phyloP scores from a whole-genome alignment of 768 basidiomycete species.

The Fomitopsis serialis region DNA sequence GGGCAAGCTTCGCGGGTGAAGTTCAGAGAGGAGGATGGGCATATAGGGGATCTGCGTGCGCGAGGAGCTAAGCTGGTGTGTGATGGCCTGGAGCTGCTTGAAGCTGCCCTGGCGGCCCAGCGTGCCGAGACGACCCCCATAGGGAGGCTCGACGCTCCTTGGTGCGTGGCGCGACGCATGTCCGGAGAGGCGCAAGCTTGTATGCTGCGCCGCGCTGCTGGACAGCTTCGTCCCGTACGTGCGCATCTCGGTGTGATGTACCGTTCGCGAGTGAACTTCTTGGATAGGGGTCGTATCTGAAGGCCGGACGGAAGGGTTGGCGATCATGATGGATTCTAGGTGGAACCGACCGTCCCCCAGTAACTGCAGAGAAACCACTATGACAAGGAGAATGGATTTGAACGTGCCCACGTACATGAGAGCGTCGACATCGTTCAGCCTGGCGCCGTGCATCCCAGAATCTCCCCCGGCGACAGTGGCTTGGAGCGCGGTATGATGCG shows the following conservation, averaged over 20 bases:
- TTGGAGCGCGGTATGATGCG: constrained; percentile 76
- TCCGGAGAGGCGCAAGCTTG: constrained; percentile 10
- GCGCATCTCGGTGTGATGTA: constrained; percentile 89
- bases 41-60: constrained; percentile 64
- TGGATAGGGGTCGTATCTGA: constrained; percentile 99
- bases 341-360: constrained; percentile 98
- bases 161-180: constrained; percentile 4
- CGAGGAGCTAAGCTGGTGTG: constrained; percentile 56
- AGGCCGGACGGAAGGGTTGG: constrained; percentile 92
- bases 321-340: constrained; percentile 98
- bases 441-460: constrained; percentile 93
- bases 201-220: constrained; percentile 67
- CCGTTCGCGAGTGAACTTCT: constrained; percentile 89
- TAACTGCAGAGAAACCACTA: constrained; percentile 49
- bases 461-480: constrained; percentile 94
- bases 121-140: constrained; percentile 97
- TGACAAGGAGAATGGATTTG: too few relatives aligned
- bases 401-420: constrained; percentile 68
- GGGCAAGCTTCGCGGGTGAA: constrained; percentile 90
- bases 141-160: constrained; percentile 21
- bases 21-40: constrained; percentile 89
- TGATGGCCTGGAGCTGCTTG: constrained; percentile 81
- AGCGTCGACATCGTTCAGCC: constrained; percentile 75
- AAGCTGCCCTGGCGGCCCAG: constrained; percentile 92
- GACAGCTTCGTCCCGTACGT: constrained; percentile 69